Percentiles rank a stretch among this genome's conserved stretches.
phyloP scores from a whole-genome alignment of 23 red algal species.

The Chondrus crispus region DNA sequence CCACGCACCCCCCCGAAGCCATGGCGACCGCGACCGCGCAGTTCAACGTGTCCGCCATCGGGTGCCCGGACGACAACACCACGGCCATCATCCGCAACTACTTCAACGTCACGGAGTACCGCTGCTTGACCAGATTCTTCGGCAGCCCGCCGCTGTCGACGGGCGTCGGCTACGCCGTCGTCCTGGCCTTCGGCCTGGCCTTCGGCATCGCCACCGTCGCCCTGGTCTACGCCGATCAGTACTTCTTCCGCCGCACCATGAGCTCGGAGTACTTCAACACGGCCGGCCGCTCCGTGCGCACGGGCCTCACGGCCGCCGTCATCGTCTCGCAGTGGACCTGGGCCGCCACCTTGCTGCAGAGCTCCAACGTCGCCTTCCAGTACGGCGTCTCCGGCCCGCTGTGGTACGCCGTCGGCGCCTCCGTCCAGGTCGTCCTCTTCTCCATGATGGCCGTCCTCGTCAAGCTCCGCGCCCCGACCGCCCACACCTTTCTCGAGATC shows the following conservation, averaged over 20 bases:
- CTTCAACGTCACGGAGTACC: slow-evolving; percentile 42
- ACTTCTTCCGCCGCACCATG: slow-evolving; percentile 59
- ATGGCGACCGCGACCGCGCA: not conserved
- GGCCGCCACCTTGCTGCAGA: slow-evolving; percentile 82
- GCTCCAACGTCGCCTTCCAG: slow-evolving; percentile 68
- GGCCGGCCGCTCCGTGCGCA: slow-evolving; percentile 63
- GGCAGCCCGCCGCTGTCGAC: slow-evolving; percentile 6
- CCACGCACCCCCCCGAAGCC: not conserved
- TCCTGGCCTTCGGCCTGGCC: slow-evolving; percentile 65
- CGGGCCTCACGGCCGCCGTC: slow-evolving; percentile 74
- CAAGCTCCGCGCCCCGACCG: slow-evolving; percentile 70
- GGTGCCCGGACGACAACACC: not conserved
- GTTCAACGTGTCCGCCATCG: not conserved
- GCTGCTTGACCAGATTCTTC: slow-evolving; percentile 52
- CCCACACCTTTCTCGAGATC: slow-evolving; percentile 84
- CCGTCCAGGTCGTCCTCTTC: slow-evolving; percentile 78
- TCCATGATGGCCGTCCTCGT: slow-evolving; percentile 69
- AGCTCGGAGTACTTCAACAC: slow-evolving; percentile 91
- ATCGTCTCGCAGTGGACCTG: slow-evolving; percentile 89
- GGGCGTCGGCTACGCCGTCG: slow-evolving; percentile 55
- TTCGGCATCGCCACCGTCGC: slow-evolving; percentile 69
- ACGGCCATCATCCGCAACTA: slow-evolving; percentile 26
- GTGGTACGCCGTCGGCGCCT: slow-evolving; percentile 80
- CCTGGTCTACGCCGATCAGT: slow-evolving; percentile 66
- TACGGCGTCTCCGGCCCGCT: slow-evolving; percentile 72